Evolutionary conservation across 108 stramenopile species (phyloP).

Genomic region (Pseudonitzschia delicatissima): DNA sequence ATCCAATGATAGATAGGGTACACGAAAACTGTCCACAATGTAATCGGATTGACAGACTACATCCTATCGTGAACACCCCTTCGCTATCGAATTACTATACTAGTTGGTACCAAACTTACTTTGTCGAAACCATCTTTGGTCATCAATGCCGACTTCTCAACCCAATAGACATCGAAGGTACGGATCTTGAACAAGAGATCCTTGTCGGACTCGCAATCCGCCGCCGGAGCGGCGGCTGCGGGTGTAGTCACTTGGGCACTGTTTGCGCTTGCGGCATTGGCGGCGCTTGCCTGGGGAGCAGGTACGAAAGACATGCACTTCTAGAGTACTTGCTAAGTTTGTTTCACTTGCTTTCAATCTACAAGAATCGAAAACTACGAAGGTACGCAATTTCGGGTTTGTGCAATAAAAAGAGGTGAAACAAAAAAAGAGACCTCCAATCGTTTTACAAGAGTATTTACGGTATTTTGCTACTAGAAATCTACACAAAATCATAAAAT

Average conservation of each 20-base stretch:
- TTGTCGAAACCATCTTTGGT: slow-evolving; percentile 84
- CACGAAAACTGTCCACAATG: background rate
- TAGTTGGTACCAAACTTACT: slow-evolving; percentile 46
- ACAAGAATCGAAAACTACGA: slow-evolving; percentile 15
- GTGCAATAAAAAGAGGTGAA: background rate
- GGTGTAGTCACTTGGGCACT: slow-evolving; percentile 39
- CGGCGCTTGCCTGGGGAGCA: slow-evolving; percentile 62
- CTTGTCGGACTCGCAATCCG: slow-evolving; percentile 34
- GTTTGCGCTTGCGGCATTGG: slow-evolving; percentile 41
- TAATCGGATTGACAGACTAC: background rate
- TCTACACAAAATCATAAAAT: too few species aligned
- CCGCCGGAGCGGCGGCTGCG: slow-evolving; percentile 45
- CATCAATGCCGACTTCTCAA: slow-evolving; percentile 82
- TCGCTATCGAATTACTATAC: background rate
- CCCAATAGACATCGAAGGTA: slow-evolving; percentile 88
- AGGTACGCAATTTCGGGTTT: background rate
- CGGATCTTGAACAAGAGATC: slow-evolving; percentile 84
- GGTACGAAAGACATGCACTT: slow-evolving; percentile 92
- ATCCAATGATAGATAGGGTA: background rate
- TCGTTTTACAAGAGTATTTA: too few species aligned
- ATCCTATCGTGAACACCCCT: too few species aligned
- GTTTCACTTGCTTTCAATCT: slow-evolving; percentile 17
- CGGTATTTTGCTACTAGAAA: too few species aligned
- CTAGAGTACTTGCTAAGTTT: slow-evolving; percentile 23
- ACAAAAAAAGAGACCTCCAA: too few species aligned